Base-by-base conservation (phyloP, 176 grass and related monocot species). In the Cenchrus purpureus region DNA sequence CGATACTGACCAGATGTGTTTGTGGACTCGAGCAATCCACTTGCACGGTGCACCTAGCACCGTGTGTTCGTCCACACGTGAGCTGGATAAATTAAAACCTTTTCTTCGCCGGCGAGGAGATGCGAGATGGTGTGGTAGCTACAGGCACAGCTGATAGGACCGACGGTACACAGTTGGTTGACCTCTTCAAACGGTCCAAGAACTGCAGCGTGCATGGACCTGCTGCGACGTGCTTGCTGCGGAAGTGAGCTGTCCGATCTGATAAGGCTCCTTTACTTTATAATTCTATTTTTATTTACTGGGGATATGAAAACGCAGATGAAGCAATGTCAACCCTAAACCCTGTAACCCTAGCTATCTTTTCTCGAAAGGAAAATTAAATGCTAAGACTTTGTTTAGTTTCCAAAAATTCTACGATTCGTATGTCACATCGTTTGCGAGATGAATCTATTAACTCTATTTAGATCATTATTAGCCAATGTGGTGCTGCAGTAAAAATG, bases 41-140 rank as follows among this genome's bases (percentile, higher is more conserved):
- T 40, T 60, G 55, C 74, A 77, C 54, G 54, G 74, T 14, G 52
- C 34, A 5, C 32, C 16, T 74, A 10, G 57, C 2, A 6, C 53
- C 31, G 73, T 59, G 74, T 40, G 37, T 40, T 40, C 37, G 37
- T 56, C 59, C 70, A 50, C 85, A 81, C 70, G 78, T 81, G 85
- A 87, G 14, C 15, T 20, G 9, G 60, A 37, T 68, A 49, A 74
- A 59, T 40, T 4, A 4, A 81, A 37, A 10, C 14, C 9, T 54
- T 12, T 52, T 54, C 48, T 60, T 14, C 55, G 17, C 78, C 10
- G 59, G 61, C 58, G 49, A 45, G 55, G 14, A 46, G 10, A 68
- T 28, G 82, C 20, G 20, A 53, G 81, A 50, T 3, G 16, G 17
- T 37, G 54, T 7, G 28, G 63, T 34, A 59, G 46, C 12, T 60